Evolutionary conservation across 2,329 filamentous ascomycete species (phyloP).

Genomic region (Exophiala spinifera): DNA sequence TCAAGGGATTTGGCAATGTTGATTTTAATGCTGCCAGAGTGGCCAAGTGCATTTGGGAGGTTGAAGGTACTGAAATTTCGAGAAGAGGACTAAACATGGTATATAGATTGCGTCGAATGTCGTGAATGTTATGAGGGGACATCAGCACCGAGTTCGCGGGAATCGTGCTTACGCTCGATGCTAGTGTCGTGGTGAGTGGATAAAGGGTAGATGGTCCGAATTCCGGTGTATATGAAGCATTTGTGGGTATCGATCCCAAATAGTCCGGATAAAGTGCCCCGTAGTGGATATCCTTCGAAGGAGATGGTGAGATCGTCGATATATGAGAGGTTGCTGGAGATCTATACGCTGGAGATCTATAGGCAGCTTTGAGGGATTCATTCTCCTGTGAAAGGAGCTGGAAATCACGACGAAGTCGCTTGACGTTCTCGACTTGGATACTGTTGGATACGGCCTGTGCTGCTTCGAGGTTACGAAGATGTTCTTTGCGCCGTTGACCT

Average conservation of each 20-base stretch:
- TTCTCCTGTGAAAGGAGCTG: slow-evolving; percentile 42
- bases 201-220: slow-evolving; percentile 9
- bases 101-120: slow-evolving; percentile 36
- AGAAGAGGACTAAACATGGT: slow-evolving; percentile 38
- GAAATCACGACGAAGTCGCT: slow-evolving; percentile 41
- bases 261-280: slow-evolving; percentile 16
- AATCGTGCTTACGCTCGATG: slow-evolving; percentile 19
- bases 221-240: slow-evolving; percentile 10
- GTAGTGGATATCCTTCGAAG: slow-evolving; percentile 24
- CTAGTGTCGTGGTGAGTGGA: slow-evolving; percentile 15
- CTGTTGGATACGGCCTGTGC: slow-evolving; percentile 40
- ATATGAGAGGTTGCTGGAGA: slow-evolving; percentile 32
- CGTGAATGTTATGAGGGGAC: slow-evolving; percentile 37
- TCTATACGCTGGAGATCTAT: slow-evolving; percentile 37
- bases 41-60: slow-evolving; percentile 36
- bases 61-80: slow-evolving; percentile 35
- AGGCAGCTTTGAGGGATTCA: slow-evolving; percentile 37
- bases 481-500: slow-evolving; percentile 46
- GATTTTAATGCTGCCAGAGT: slow-evolving; percentile 32
- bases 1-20: slow-evolving; percentile 36
- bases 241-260: slow-evolving; percentile 11
- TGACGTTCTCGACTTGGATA: slow-evolving; percentile 42
- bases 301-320: slow-evolving; percentile 27
- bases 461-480: slow-evolving; percentile 43
- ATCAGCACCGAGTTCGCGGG: slow-evolving; percentile 28